A percentile compares a stretch with the other conserved stretches of the same genome.
These are phyloP conservation scores for Scutellaria baicalensis DNA, from an alignment of 257 asterid species.

Conservation along the genomic window DNA sequence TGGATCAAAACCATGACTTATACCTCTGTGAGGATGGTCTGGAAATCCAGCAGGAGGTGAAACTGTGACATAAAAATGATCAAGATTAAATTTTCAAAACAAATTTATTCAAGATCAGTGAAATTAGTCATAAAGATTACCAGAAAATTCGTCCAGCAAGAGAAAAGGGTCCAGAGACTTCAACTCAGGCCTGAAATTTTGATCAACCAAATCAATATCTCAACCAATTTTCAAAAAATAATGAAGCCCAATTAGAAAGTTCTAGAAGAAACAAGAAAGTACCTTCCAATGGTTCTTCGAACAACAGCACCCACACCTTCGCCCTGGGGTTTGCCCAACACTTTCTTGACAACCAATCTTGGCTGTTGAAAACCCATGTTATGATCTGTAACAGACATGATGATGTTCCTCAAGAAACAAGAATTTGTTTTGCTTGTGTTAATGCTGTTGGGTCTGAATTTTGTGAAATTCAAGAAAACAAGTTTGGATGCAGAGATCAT, in stretches of 20 bases:
- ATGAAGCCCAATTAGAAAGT: background rate
- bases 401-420: constrained; percentile 10
- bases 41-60: constrained; percentile 96
- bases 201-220: background rate
- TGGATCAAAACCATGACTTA: background rate
- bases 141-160: constrained; percentile 81
- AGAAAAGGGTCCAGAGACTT: constrained; percentile 83
- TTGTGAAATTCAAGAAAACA: constrained; percentile 14
- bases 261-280: background rate
- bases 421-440: background rate
- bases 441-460: background rate
- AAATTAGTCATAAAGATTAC: constrained; percentile 18
- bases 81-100: background rate
- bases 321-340: constrained; percentile 60
- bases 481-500: constrained; percentile 29
- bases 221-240: background rate
- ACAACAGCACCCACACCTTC: constrained; percentile 84
- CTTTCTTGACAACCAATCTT: constrained; percentile 59
- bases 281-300: constrained; percentile 94
- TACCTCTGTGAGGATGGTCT: constrained; percentile 98
- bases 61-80: constrained; percentile 32
- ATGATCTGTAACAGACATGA: constrained; percentile 45
- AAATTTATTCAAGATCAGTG: background rate
- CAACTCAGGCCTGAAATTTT: constrained; percentile 63
- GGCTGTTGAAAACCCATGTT: constrained; percentile 41